Percentiles rank a stretch among this genome's conserved stretches.
phyloP scores from a whole-genome alignment of 2,329 filamentous ascomycete genomes.

The Zymoseptoria tritici region DNA sequence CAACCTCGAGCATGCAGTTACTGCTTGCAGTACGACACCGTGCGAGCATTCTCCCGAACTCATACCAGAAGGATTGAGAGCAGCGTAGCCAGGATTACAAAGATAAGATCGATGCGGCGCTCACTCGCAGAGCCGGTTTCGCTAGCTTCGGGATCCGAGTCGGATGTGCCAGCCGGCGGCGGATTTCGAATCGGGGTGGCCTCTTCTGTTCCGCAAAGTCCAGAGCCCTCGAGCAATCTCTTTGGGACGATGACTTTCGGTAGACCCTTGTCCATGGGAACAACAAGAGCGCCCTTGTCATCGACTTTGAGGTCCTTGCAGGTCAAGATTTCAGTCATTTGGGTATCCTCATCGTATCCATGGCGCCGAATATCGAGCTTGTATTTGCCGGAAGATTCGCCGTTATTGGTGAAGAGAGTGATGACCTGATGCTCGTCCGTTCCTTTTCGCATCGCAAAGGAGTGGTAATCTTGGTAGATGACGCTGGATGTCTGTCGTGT shows the following conservation, averaged over 20 bases:
- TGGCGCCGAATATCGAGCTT: conserved; percentile 30
- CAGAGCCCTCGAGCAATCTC: conserved; percentile 17
- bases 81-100: not conserved
- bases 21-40: not conserved
- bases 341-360: conserved; percentile 22
- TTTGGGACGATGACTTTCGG: conserved; percentile 31
- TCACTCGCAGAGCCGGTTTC: not conserved
- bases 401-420: conserved; percentile 39
- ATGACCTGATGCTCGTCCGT: conserved; percentile 35
- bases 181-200: not conserved
- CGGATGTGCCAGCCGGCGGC: not conserved
- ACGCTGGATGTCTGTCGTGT: conserved; percentile 36
- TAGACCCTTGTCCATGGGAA: conserved; percentile 29
- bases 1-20: not conserved
- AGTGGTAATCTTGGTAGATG: conserved; percentile 39
- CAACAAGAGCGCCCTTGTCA: conserved; percentile 20
- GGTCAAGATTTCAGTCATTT: conserved; percentile 29
- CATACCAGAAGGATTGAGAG: not conserved
- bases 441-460: conserved; percentile 41
- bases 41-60: not conserved
- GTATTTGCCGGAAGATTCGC: conserved; percentile 26
- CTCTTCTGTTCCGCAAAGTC: conserved; percentile 18
- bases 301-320: conserved; percentile 26
- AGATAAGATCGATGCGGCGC: not conserved
- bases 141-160: not conserved